Evolutionary conservation across 441 rosid genomes (phyloP).

Genomic region (Populus trichocarpa): DNA sequence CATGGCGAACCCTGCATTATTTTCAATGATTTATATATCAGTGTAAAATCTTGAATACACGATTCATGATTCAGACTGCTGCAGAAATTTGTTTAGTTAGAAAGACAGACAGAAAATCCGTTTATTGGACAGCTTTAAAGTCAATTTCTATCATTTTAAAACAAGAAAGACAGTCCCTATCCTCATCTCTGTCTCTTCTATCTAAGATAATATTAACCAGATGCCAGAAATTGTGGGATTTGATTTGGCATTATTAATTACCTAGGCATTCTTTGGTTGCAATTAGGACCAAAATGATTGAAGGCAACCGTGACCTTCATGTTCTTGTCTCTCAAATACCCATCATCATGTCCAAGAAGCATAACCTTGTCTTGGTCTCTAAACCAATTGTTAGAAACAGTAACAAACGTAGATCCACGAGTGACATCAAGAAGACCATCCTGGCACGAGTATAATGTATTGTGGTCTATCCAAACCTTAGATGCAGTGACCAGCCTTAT

Average conservation of each 20-base stretch:
- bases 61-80: too few relatives aligned
- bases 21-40: not conserved
- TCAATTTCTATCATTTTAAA: not conserved
- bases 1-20: conserved; percentile 53
- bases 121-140: not conserved
- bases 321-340: conserved; percentile 49
- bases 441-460: conserved; percentile 58
- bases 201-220: too few relatives aligned
- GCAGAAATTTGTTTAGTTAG: too few relatives aligned
- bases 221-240: not conserved
- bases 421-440: conserved; percentile 85
- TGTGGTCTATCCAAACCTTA: conserved; percentile 81
- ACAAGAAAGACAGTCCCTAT: too few relatives aligned
- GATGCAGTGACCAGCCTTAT: conserved; percentile 59
- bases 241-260: not conserved
- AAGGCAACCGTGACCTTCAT: conserved; percentile 73
- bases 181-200: too few relatives aligned
- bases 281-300: conserved; percentile 86
- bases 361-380: conserved; percentile 81
- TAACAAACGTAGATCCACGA: conserved; percentile 54
- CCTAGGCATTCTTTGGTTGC: conserved; percentile 93
- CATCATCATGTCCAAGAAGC: conserved; percentile 83
- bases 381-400: conserved; percentile 85
- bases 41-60: too few relatives aligned
- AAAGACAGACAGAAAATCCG: too few relatives aligned